A percentile compares a stretch with the other conserved stretches of the same genome.
Conservation (phyloP, 1,284 basidiomycete species). For the Cutaneotrichosporon daszewskae region DNA sequence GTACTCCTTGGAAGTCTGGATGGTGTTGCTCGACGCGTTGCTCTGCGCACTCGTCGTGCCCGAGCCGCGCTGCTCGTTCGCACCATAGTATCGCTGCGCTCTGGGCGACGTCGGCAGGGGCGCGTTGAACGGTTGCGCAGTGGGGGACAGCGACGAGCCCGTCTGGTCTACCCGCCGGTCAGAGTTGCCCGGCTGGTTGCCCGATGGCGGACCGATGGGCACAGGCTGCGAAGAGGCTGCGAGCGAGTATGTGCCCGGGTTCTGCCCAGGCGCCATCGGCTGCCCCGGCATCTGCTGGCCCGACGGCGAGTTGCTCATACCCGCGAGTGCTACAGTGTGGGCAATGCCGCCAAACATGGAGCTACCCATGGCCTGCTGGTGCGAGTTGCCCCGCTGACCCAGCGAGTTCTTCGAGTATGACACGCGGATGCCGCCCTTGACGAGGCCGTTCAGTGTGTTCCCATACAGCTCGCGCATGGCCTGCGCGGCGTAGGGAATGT, state of each 20-base stretch:
- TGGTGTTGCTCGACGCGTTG: neutral
- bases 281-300: conserved; percentile 9
- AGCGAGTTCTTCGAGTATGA: conserved; percentile 95
- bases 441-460: conserved; percentile 78
- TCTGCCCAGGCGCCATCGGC: neutral
- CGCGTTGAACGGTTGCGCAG: conserved; percentile 40
- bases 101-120: conserved; percentile 35
- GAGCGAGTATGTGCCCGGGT: conserved; percentile 3
- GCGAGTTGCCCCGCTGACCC: conserved; percentile 51
- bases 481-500: conserved; percentile 73
- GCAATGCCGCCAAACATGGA: conserved; percentile 40
- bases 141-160: conserved; percentile 36
- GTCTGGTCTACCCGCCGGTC: conserved; percentile 11
- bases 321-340: conserved; percentile 41
- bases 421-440: conserved; percentile 90
- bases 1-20: conserved; percentile 9
- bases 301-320: conserved; percentile 25
- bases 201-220: conserved; percentile 10
- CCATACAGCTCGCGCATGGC: conserved; percentile 87
- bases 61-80: neutral
- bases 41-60: neutral
- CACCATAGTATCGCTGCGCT: conserved; percentile 27
- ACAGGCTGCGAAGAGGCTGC: conserved; percentile 10
- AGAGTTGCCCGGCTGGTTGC: conserved; percentile 5
- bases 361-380: conserved; percentile 30